A percentile compares a stretch with the other conserved stretches of the same genome.
phyloP scores from a whole-genome alignment of 140 eudicot genomes.

The Anethum foeniculum region DNA sequence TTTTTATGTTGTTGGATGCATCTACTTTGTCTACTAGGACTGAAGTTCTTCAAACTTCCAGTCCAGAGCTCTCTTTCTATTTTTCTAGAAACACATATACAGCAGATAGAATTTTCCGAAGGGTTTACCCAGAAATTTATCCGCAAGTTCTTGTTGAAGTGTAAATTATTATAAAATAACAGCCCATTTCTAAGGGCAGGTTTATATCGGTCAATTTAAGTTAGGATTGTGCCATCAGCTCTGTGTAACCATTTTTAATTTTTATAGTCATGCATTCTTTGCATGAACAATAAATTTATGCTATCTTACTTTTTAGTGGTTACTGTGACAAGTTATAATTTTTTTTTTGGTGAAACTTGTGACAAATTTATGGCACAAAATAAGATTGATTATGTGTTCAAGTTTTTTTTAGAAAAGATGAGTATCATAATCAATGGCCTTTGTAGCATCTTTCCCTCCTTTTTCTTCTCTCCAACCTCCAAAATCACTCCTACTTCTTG shows the following conservation, averaged over 20 bases:
- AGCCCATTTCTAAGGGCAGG: neutral
- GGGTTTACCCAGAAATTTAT: neutral
- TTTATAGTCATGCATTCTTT: neutral
- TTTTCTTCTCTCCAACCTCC: neutral
- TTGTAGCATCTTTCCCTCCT: neutral
- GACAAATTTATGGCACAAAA: neutral
- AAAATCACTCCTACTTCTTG: constrained; percentile 3
- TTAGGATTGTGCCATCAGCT: neutral
- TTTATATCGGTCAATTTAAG: neutral
- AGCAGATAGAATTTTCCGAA: neutral
- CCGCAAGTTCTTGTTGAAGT: neutral
- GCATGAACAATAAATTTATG: neutral
- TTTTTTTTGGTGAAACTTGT: neutral
- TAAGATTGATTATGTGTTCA: neutral
- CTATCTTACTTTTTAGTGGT: neutral
- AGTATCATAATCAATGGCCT: neutral
- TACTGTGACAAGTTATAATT: neutral
- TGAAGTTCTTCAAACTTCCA: neutral
- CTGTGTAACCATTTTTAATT: neutral
- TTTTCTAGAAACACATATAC: neutral
- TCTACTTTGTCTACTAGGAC: too few relatives aligned
- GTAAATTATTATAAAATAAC: neutral
- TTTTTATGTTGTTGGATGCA: neutral
- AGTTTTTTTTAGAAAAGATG: neutral
- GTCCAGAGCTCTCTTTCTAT: neutral